Base-by-base conservation (phyloP, 2,329 filamentous ascomycete genomes). In the Gliomastix tumulicola region DNA sequence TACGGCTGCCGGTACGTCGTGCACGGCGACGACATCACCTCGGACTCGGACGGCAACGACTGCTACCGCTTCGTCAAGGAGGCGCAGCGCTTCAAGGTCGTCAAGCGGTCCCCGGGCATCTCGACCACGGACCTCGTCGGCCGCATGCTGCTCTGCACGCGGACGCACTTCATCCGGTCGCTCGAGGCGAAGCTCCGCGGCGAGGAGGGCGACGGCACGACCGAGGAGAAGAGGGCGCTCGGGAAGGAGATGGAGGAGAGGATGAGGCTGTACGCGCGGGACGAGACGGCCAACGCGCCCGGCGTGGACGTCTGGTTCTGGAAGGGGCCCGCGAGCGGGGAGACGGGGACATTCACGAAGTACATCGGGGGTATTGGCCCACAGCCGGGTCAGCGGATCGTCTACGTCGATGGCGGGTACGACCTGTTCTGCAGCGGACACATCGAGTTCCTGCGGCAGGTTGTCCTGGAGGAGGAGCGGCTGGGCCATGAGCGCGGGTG, bases 1-100 rank as follows among this genome's bases (percentile, higher is more conserved):
- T 96, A 92, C 58, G 89, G 92, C 44, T 97, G 92, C 71, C 79
- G 84, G 54, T 97, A 90, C 59, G 92, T 97, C 30, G 90, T 95
- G 3, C 90, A 97, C 61, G 90, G 90, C 42, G 92, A 97, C 60
- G 90, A 97, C 62, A 94, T 97, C 55, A 97, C 92, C 4, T 94
- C 88, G 0, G 92, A 98, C 62, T 86, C 84, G 56, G 80, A 81
- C 47, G 92, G 92, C 30, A 84, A 95, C 58, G 92, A 98, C 66
- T 97, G 90, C 66, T 98, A 98, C 66, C 85, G 92, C 42, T 97
- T 90, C 54, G 92, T 98, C 53, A 98, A 98, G 65, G 82, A 85
- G 28, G 92, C 90, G 2, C 83, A 84, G 11, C 78, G 92, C 30
- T 98, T 98, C 76, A 89, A 94, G 64, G 88, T 98, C 15, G 92